phyloP scores from a whole-genome alignment of 1,284 basidiomycete genomes.

The Apiotrichum gracile region DNA sequence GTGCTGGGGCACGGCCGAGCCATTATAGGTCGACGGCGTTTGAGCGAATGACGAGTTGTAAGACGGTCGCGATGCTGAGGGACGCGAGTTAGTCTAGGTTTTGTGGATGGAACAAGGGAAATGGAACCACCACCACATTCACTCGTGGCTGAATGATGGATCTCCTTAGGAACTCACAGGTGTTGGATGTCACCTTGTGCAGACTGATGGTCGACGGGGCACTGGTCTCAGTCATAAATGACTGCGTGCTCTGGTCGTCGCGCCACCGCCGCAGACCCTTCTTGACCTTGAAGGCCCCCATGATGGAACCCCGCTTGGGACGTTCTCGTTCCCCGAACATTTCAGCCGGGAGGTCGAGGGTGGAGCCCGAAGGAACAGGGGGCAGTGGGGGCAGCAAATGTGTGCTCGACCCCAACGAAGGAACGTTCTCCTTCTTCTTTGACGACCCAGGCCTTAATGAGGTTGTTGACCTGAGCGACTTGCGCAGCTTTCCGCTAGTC shows the following conservation, averaged over 20 bases:
- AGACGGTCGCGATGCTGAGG: background rate
- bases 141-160: no score
- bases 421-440: no score
- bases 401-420: no score
- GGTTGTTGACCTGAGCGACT: slow-evolving; percentile 3
- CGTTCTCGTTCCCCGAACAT: slow-evolving; percentile 12
- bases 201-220: slow-evolving; percentile 1
- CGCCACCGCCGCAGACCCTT: slow-evolving; percentile 16
- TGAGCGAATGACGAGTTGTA: background rate
- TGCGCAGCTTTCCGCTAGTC: no score
- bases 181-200: slow-evolving; percentile 11
- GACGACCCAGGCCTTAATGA: no score
- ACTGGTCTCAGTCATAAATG: slow-evolving; percentile 6
- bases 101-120: background rate
- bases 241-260: slow-evolving; percentile 11
- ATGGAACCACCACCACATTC: no score
- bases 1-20: background rate
- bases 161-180: slow-evolving; percentile 5
- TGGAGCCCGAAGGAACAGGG: slow-evolving; percentile 19
- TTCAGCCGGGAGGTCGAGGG: slow-evolving; percentile 19
- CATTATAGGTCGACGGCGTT: background rate
- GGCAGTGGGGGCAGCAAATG: slow-evolving; percentile 13
- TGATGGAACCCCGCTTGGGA: slow-evolving; percentile 23
- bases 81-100: no score
- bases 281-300: slow-evolving; percentile 25